Conservation (phyloP, 2,329 filamentous ascomycete genomes). For the Albophoma yamanashiensis region DNA sequence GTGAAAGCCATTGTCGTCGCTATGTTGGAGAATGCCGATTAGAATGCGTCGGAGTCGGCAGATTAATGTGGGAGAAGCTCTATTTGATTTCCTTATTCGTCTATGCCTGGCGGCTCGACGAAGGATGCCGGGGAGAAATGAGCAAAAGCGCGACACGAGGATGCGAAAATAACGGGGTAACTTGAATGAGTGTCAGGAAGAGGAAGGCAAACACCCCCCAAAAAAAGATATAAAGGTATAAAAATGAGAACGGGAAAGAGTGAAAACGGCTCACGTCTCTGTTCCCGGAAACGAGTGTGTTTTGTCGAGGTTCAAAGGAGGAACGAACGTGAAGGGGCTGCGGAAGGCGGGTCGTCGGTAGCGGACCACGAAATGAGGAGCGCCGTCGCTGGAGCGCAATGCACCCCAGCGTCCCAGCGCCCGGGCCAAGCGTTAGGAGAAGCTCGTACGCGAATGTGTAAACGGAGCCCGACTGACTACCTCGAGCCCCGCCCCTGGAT, state of each 20-base stretch:
- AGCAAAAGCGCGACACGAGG: background rate
- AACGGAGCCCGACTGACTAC: background rate
- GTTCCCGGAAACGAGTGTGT: background rate
- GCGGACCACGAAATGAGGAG: background rate
- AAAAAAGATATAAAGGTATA: background rate
- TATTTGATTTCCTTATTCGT: background rate
- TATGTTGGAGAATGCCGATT: background rate
- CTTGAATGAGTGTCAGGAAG: conserved; percentile 6
- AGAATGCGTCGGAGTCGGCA: background rate
- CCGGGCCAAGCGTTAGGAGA: background rate
- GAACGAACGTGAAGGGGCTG: background rate
- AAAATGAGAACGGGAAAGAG: background rate
- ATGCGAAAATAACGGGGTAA: background rate
- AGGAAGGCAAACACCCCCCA: background rate
- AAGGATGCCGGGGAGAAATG: background rate
- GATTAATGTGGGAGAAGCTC: background rate
- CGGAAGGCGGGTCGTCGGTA: background rate
- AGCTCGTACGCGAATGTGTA: too few relatives aligned
- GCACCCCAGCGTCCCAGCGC: background rate
- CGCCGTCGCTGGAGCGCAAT: background rate
- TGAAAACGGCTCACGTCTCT: background rate
- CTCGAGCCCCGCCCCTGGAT: background rate
- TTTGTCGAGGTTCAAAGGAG: background rate
- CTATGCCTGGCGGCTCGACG: background rate
- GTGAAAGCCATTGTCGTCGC: conserved; percentile 21